These are phyloP conservation scores for Leccinum disarticulatum DNA, from an alignment of 768 basidiomycete genomes.

Conservation along the genomic window DNA sequence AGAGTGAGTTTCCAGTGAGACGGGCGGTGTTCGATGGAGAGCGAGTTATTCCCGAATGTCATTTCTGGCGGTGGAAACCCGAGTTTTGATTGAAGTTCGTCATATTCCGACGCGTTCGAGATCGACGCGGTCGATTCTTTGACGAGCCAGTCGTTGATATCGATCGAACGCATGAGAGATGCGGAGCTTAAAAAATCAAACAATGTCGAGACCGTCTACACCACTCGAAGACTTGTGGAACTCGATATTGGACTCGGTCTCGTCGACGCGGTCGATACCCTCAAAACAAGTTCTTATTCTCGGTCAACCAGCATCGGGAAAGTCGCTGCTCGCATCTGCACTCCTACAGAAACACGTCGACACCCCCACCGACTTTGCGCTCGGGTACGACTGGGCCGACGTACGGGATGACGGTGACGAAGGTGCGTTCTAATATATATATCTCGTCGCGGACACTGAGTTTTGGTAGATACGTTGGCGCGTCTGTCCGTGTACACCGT, in stretches of 20 bases:
- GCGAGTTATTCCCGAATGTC: conserved; percentile 86
- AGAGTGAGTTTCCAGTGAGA: conserved; percentile 69
- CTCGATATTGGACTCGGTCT: conserved; percentile 86
- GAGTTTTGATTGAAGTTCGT: conserved; percentile 60
- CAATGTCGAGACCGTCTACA: conserved; percentile 54
- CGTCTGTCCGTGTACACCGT: conserved; percentile 91
- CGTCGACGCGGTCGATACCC: conserved; percentile 75
- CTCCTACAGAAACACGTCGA: conserved; percentile 64
- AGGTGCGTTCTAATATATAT: conserved; percentile 50
- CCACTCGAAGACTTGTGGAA: conserved; percentile 84
- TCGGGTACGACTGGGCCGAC: conserved; percentile 93
- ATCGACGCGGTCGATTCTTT: conserved; percentile 74
- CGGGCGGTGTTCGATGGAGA: conserved; percentile 64
- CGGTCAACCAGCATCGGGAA: conserved; percentile 77
- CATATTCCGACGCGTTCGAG: conserved; percentile 73
- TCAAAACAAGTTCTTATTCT: conserved; percentile 87
- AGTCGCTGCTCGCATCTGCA: conserved; percentile 70
- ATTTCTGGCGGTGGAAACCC: conserved; percentile 92
- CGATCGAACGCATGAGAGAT: conserved; percentile 46
- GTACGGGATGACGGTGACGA: conserved; percentile 92
- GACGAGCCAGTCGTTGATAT: conserved; percentile 67
- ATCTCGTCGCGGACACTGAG: not conserved
- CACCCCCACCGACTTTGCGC: conserved; percentile 65
- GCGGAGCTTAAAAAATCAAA: not conserved
- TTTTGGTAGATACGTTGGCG: conserved; percentile 72